phyloP scores from a whole-genome alignment of 306 rosid species.

The Hylodesmum podocarpum region DNA sequence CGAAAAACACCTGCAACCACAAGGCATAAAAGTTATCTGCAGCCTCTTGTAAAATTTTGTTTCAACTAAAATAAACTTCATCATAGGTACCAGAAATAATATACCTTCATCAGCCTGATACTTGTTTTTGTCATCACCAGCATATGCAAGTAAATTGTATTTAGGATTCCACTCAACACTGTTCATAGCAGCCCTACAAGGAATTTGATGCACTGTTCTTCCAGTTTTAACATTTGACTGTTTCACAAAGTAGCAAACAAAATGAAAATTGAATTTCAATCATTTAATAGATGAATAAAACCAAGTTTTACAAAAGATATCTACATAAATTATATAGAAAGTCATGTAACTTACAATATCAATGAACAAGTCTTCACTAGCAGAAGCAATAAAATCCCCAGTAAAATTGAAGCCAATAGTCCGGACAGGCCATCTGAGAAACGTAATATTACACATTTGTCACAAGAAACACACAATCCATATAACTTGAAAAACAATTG shows the following conservation, averaged over 20 bases:
- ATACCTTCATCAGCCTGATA: slow-evolving; percentile 95
- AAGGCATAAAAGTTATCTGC: slow-evolving; percentile 23
- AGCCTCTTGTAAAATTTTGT: neutral
- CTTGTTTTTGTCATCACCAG: slow-evolving; percentile 98
- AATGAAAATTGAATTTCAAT: neutral
- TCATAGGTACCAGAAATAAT: neutral
- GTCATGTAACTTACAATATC: slow-evolving; percentile 70
- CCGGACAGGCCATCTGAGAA: slow-evolving; percentile 89
- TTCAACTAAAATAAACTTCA: neutral
- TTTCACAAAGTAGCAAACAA: slow-evolving; percentile 22
- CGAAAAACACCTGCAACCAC: slow-evolving; percentile 80
- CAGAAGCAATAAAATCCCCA: slow-evolving; percentile 88
- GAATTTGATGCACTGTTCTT: slow-evolving; percentile 85
- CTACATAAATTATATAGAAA: neutral
- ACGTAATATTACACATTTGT: slow-evolving; percentile 22
- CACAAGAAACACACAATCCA: neutral
- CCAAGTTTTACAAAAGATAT: neutral
- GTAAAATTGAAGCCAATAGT: slow-evolving; percentile 91
- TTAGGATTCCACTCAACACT: slow-evolving; percentile 98
- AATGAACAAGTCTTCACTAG: slow-evolving; percentile 89
- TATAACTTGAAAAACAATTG: neutral
- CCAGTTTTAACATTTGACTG: slow-evolving; percentile 85
- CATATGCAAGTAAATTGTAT: slow-evolving; percentile 86
- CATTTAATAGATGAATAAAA: neutral
- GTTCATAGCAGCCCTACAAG: slow-evolving; percentile 97